Base-by-base conservation (phyloP, 2,329 filamentous ascomycete genomes). In the Falciphora oryzae region DNA sequence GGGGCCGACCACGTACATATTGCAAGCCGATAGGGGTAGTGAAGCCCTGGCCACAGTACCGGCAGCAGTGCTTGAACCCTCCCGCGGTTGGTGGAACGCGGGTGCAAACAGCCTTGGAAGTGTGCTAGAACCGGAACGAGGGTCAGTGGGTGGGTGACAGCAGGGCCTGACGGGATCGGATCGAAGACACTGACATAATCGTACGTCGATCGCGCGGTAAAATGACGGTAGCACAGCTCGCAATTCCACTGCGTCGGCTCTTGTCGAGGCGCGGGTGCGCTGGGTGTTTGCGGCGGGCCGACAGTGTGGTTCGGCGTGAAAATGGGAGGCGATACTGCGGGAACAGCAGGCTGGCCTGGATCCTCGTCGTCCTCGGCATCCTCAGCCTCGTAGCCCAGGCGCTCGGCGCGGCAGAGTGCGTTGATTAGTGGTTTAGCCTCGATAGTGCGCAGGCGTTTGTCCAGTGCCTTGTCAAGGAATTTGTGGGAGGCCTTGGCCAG, bases 381-480 rank as follows among this genome's bases (percentile, higher is more conserved):
- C 38, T 75, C 73, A 0, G 76, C 74, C 62, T 85, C 80, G 64
- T 86, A 87, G 2, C 85, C 85, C 0, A 87, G 77, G 2, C 85
- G 81, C 68, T 85, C 82, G 1, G 84, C 83, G 50, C 80, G 76
- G 2, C 84, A 84, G 27, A 87, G 76, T 18, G 83, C 81, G 65
- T 86, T 85, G 63, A 87, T 81, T 3, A 87, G 77, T 18, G 80
- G 77, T 31, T 82, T 79, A 1, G 83, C 83, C 13, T 79, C 78
- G 63, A 87, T 86, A 1, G 81, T 84, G 59, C 77, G 76, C 4
- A 87, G 75, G 0, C 84, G 81, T 64, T 73, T 75, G 25, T 81
- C 79, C n/a, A 87, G 70, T 4, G 79, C 82, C 64, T 75, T 78
- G 69, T 86, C 84, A 1, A 86, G 76, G 64, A 87, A 85, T 1